A percentile compares a stretch with the other conserved stretches of the same genome.
These are phyloP conservation scores for Pholiota conissans DNA, from an alignment of 768 basidiomycete genomes.

Conservation along the genomic window DNA sequence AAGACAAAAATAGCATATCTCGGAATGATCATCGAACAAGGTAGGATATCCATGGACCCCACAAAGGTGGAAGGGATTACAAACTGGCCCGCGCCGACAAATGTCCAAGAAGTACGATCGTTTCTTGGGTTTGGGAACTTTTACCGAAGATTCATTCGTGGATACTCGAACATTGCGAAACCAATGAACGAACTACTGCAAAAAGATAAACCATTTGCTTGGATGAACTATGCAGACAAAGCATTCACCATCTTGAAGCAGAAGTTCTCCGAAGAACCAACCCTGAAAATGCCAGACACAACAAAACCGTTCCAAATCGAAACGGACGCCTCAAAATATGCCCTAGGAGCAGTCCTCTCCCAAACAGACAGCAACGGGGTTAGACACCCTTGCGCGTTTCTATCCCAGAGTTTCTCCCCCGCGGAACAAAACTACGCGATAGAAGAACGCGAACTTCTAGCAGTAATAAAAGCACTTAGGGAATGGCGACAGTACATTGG, in stretches of 20 bases:
- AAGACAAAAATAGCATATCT: constrained; percentile 27
- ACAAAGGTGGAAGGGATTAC: constrained; percentile 26
- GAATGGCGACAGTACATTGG: constrained; percentile 27
- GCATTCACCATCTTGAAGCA: constrained; percentile 31
- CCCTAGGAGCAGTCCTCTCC: constrained; percentile 30
- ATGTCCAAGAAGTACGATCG: not conserved
- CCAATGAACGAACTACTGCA: constrained; percentile 27
- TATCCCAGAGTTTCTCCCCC: constrained; percentile 27
- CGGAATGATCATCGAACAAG: constrained; percentile 19
- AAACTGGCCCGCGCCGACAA: constrained; percentile 27
- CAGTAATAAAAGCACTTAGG: constrained; percentile 36
- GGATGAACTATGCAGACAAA: constrained; percentile 18
- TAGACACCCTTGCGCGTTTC: constrained; percentile 38
- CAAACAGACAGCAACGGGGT: constrained; percentile 25
- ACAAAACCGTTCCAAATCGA: constrained; percentile 25
- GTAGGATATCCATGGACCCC: constrained; percentile 26
- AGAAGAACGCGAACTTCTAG: constrained; percentile 49
- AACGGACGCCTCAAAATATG: constrained; percentile 30
- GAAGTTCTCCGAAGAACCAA: constrained; percentile 22
- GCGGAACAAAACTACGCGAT: constrained; percentile 46
- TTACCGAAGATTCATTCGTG: constrained; percentile 32
- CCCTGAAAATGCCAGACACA: constrained; percentile 21
- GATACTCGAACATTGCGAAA: constrained; percentile 27
- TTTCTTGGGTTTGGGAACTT: constrained; percentile 41
- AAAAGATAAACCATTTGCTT: constrained; percentile 26